A percentile compares a stretch with the other conserved stretches of the same genome.
Evolutionary conservation across 257 asterid species (phyloP).

Genomic region (Coffea canephora): DNA sequence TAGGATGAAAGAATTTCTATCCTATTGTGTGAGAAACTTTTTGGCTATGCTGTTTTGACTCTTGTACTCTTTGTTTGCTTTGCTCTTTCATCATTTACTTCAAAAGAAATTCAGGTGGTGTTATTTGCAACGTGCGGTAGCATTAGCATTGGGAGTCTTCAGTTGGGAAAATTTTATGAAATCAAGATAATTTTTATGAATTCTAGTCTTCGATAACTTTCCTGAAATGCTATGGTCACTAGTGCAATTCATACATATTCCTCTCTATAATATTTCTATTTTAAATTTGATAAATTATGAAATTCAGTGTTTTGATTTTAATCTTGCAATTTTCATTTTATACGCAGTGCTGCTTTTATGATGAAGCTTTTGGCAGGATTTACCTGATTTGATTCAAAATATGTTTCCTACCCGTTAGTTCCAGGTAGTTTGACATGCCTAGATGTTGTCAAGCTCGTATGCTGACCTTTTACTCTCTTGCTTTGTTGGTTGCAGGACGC

Average conservation of each 20-base stretch:
- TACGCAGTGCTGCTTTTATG: not conserved
- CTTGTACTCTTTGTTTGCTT: not conserved
- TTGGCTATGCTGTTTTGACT: not conserved
- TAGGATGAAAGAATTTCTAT: too few relatives aligned
- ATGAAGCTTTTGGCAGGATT: not conserved
- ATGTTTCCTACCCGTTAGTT: not conserved
- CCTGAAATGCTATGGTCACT: not conserved
- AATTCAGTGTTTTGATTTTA: not conserved
- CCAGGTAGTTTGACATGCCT: not conserved
- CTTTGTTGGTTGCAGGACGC: constrained; percentile 71
- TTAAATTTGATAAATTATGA: not conserved
- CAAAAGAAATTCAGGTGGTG: too few relatives aligned
- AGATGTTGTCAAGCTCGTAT: not conserved
- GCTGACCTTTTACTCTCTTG: constrained; percentile 22
- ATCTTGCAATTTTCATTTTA: not conserved
- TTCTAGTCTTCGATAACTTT: not conserved
- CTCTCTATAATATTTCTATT: not conserved
- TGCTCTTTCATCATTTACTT: not conserved
- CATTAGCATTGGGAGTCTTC: not conserved
- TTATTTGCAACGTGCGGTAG: not conserved
- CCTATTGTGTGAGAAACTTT: too few relatives aligned
- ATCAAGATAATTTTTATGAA: not conserved
- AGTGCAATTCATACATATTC: not conserved
- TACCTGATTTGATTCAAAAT: not conserved
- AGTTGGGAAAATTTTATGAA: not conserved